Evolutionary conservation across 2,329 filamentous ascomycete genomes (phyloP), one percentile per base, ranked within the genome.

Genomic region (Aspergillus sp.): DNA sequence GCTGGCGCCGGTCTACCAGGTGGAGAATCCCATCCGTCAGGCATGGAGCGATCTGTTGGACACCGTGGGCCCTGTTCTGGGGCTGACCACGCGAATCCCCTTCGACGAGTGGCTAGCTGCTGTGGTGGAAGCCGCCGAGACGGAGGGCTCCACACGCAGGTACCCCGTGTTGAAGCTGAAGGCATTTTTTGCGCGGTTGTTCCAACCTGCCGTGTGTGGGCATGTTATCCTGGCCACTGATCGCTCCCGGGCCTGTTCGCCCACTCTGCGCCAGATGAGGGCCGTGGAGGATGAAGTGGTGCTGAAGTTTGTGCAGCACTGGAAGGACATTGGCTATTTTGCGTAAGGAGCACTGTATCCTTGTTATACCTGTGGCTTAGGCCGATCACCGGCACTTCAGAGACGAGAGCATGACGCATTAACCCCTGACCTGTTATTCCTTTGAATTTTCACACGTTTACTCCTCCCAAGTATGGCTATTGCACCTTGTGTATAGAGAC

Each of bases 1-100:
- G n/a, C 30, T n/a, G 21, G 15, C 19, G 1, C 32, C 49, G 5
- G n/a, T 55, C n/a, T 55, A 55, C 25, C 59, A 58, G 28, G 12
- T 61, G 13, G 59, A 61, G 25, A 61, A 61, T 21, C 50, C 50
- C 1, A 32, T 58, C 28, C 59, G 59, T 2, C 59, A 61, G 25
- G 32, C 55, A 4, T 58, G 59, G 59, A 19, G 30, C 13, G 59
- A 61, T n/a, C 21, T 60, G 21, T 51, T 59, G 15, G 41, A 28
- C 8, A 32, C 25, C 10, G 23, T 56, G 6, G 23, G 15, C 10
- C 13, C 39, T 2, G n/a, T 36, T 10, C 30, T 56, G 25, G 41
- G 41, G 13, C 41, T 56, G 23, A 23, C 21, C 21, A 28, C 10
- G 21, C 45, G 45, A 2, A 48, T 48, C 7, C 45, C 45, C 45